A percentile compares a stretch with the other conserved stretches of the same genome.
These are phyloP conservation scores for Prunus mongolica DNA, from an alignment of 306 rosid species.

Conservation along the genomic window DNA sequence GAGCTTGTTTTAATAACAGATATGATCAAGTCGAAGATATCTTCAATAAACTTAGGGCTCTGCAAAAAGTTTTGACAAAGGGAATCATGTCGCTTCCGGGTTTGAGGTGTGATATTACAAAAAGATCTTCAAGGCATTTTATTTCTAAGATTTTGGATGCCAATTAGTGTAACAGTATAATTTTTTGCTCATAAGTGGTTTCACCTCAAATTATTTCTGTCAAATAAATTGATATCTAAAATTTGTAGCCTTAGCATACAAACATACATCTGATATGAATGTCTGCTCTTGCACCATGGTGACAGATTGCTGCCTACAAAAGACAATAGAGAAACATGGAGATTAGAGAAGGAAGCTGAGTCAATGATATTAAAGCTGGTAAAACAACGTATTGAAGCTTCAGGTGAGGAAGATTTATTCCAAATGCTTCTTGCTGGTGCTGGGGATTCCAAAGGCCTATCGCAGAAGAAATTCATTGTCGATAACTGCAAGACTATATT, in stretches of 20 bases:
- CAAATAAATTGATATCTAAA: too few relatives aligned
- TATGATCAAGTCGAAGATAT: constrained; percentile 48
- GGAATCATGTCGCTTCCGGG: constrained; percentile 38
- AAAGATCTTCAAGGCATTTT: too few relatives aligned
- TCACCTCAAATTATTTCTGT: too few relatives aligned
- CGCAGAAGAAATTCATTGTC: constrained; percentile 45
- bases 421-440: constrained; percentile 70
- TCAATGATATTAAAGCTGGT: constrained; percentile 39
- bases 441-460: constrained; percentile 9
- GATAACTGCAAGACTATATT: constrained; percentile 36
- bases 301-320: constrained; percentile 56
- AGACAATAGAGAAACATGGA: constrained; percentile 45
- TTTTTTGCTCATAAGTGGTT: too few relatives aligned
- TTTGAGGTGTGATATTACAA: constrained; percentile 25
- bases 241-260: too few relatives aligned
- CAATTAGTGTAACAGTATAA: too few relatives aligned
- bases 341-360: constrained; percentile 50
- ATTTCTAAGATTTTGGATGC: too few relatives aligned
- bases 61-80: constrained; percentile 40
- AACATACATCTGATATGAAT: too few relatives aligned
- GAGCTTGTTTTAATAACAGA: constrained; percentile 56
- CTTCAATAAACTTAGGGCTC: constrained; percentile 43
- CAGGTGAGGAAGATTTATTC: constrained; percentile 48
- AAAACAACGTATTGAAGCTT: constrained; percentile 33
- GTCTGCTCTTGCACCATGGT: background rate